These are phyloP conservation scores for Chlorella sp. DNA, from an alignment of 139 green algal genomes.

Conservation along the genomic window DNA sequence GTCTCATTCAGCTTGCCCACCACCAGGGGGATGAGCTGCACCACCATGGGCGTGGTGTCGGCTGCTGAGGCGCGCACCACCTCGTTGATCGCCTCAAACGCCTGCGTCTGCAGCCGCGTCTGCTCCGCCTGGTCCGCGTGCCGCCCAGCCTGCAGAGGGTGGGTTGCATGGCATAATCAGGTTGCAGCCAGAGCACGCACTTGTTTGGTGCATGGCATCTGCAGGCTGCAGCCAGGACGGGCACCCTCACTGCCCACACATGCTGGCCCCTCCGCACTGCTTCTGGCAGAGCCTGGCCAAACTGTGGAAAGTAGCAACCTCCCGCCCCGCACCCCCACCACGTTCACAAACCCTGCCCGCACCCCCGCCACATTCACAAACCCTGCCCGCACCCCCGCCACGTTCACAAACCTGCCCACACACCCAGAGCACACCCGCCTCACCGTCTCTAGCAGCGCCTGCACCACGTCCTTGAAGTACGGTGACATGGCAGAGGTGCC, in stretches of 20 bases:
- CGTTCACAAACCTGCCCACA: neutral
- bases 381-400: neutral
- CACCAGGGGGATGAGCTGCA: conserved; percentile 84
- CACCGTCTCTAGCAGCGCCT: conserved; percentile 77
- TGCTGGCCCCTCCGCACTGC: no score
- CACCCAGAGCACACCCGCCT: neutral
- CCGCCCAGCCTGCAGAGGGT: conserved; percentile 24
- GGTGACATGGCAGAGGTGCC: conserved; percentile 77
- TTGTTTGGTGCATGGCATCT: no score
- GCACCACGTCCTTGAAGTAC: conserved; percentile 90
- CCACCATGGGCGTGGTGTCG: conserved; percentile 83
- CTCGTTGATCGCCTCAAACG: conserved; percentile 98
- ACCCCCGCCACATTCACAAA: neutral
- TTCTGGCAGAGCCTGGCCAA: no score
- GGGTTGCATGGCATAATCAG: no score
- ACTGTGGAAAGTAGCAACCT: no score
- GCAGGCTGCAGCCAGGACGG: no score
- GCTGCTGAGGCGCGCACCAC: conserved; percentile 77
- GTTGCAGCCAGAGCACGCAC: no score
- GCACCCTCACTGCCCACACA: neutral
- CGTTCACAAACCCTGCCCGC: neutral
- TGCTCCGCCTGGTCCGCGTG: conserved; percentile 41
- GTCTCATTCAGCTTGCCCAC: conserved; percentile 74
- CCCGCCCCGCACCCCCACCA: no score
- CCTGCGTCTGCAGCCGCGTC: conserved; percentile 74